Percentiles rank a stretch among this genome's conserved stretches.
phyloP scores from a whole-genome alignment of 305 asterid species.

The Plantago coronopus region DNA sequence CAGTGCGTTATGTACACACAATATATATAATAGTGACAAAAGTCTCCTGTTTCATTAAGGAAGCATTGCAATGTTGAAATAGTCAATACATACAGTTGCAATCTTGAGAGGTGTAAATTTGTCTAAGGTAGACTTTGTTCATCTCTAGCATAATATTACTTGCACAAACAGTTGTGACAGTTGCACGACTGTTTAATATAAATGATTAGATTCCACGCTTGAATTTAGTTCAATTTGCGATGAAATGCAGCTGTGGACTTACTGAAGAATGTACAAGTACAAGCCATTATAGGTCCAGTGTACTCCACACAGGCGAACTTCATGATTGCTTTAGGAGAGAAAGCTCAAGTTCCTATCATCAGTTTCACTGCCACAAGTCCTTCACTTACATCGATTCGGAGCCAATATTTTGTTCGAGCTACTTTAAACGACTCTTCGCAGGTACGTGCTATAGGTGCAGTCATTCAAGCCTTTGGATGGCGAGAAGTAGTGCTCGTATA shows the following conservation, averaged over 20 bases:
- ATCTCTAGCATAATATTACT: no score
- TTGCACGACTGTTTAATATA: no score
- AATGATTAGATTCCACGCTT: no score
- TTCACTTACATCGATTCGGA: slow-evolving; percentile 33
- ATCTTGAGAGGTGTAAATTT: neutral
- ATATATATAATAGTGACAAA: no score
- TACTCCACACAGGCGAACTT: slow-evolving; percentile 42
- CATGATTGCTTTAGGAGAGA: slow-evolving; percentile 39
- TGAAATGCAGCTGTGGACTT: slow-evolving; percentile 45
- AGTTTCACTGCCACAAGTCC: slow-evolving; percentile 59
- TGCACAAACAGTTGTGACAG: no score
- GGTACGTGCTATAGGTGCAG: slow-evolving; percentile 38
- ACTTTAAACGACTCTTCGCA: slow-evolving; percentile 47
- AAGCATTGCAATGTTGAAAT: neutral
- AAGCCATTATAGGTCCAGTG: slow-evolving; percentile 48
- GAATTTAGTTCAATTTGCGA: no score
- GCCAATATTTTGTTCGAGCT: slow-evolving; percentile 44
- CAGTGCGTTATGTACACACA: no score
- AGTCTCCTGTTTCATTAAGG: no score
- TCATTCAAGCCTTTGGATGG: slow-evolving; percentile 53
- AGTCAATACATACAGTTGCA: neutral
- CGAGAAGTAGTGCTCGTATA: slow-evolving; percentile 45
- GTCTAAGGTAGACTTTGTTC: no score
- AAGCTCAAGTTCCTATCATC: slow-evolving; percentile 50
- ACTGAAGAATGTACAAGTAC: slow-evolving; percentile 43